Evolutionary conservation across 1,139 yeast genomes (phyloP).

Genomic region (Candida sanyaensis): DNA sequence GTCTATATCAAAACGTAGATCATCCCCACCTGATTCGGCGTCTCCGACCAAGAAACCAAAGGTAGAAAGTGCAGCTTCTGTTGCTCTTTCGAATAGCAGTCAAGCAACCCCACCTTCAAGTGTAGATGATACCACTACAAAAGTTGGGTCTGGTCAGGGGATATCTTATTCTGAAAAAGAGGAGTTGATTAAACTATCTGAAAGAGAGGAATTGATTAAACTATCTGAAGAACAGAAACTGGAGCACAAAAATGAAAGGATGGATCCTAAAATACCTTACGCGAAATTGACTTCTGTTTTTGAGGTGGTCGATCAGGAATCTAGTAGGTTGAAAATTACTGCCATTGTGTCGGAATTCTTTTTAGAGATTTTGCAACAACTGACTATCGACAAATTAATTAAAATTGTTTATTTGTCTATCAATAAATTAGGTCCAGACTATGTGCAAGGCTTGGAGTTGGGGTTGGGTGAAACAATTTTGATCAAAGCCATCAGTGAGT

Average conservation of each 20-base stretch:
- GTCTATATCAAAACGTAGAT: slow-evolving; percentile 3
- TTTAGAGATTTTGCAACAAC: slow-evolving; percentile 55
- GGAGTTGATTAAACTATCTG: slow-evolving; percentile 24
- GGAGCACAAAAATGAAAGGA: slow-evolving; percentile 14
- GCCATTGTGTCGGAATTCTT: slow-evolving; percentile 74
- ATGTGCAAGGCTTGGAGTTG: slow-evolving; percentile 83
- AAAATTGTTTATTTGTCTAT: slow-evolving; percentile 81
- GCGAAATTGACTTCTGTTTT: slow-evolving; percentile 66
- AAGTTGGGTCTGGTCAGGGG: slow-evolving; percentile 9
- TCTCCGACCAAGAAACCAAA: slow-evolving; percentile 6
- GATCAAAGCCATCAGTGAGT: slow-evolving; percentile 85
- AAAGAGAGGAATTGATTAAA: too few species aligned
- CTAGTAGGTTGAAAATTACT: slow-evolving; percentile 80
- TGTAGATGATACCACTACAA: slow-evolving; percentile 6
- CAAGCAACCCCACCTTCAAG: slow-evolving; percentile 1
- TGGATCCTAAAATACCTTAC: slow-evolving; percentile 51
- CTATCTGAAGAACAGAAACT: slow-evolving; percentile 22
- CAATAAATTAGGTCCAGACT: slow-evolving; percentile 91
- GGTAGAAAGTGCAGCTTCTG: not conserved
- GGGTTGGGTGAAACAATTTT: slow-evolving; percentile 91
- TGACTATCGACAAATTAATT: slow-evolving; percentile 59
- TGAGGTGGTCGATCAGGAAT: slow-evolving; percentile 72
- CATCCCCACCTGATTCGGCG: slow-evolving; percentile 9
- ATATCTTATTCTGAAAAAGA: slow-evolving; percentile 22
- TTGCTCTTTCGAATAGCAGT: not conserved